Evolutionary conservation across 2,329 filamentous ascomycete species (phyloP).

Genomic region (Sphaerulina populicola): DNA sequence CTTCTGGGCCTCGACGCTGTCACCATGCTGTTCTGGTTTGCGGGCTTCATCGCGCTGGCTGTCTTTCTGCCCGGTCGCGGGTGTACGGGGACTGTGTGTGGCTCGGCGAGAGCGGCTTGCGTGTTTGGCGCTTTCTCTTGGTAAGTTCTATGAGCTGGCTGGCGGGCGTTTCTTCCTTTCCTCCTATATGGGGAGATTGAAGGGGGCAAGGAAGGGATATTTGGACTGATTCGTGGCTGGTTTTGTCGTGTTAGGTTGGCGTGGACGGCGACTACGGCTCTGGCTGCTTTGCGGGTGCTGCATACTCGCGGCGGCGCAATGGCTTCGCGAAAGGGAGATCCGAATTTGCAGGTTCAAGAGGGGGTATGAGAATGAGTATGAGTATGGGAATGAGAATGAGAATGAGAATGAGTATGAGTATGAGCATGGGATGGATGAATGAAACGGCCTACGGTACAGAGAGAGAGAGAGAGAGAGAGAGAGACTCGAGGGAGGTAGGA

Average conservation of each 20-base stretch:
- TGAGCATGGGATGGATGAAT: not conserved
- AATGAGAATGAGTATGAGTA: slow-evolving; percentile 28
- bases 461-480: too few species aligned
- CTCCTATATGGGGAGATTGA: too few species aligned
- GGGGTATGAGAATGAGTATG: slow-evolving; percentile 33
- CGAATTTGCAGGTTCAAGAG: slow-evolving; percentile 35
- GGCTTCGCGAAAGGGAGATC: slow-evolving; percentile 20
- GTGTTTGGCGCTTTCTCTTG: slow-evolving; percentile 61
- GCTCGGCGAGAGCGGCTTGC: slow-evolving; percentile 51
- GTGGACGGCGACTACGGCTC: slow-evolving; percentile 44
- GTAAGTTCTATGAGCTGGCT: too few species aligned
- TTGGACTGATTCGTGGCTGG: not conserved
- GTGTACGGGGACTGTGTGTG: slow-evolving; percentile 40
- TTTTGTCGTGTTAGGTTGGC: slow-evolving; percentile 36
- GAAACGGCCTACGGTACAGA: not conserved
- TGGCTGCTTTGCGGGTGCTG: slow-evolving; percentile 43
- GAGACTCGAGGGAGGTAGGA: too few species aligned
- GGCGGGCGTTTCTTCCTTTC: too few species aligned
- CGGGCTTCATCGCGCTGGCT: slow-evolving; percentile 70
- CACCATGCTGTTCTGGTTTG: slow-evolving; percentile 85
- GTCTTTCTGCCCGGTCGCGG: slow-evolving; percentile 52
- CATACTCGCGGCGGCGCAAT: slow-evolving; percentile 28
- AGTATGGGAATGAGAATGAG: not conserved
- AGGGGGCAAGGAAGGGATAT: too few species aligned
- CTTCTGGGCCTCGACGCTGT: slow-evolving; percentile 61